These are phyloP conservation scores for Globisporangium perplexum DNA, from an alignment of 352 stramenopile species.

Conservation along the genomic window DNA sequence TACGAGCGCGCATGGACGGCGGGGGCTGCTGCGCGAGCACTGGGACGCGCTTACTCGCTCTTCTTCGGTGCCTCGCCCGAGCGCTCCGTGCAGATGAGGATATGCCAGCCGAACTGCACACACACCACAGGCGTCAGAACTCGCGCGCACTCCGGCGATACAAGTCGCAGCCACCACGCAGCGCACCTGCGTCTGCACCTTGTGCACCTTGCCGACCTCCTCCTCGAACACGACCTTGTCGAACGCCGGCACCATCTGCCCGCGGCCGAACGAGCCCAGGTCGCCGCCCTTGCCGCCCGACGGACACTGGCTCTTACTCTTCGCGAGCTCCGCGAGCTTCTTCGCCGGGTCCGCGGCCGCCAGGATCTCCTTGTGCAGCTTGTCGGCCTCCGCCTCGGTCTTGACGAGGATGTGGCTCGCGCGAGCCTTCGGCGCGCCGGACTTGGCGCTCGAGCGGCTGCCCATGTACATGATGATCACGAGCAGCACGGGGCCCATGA, in stretches of 20 bases:
- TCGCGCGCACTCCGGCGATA: background rate
- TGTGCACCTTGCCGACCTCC: conserved; percentile 66
- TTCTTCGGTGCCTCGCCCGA: background rate
- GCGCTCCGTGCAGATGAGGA: conserved; percentile 38
- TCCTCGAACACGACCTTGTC: conserved; percentile 69
- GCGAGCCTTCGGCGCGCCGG: conserved; percentile 32
- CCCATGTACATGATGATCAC: conserved; percentile 46
- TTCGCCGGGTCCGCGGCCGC: conserved; percentile 43
- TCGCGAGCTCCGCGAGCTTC: conserved; percentile 64
- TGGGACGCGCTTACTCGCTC: background rate
- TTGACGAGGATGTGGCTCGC: conserved; percentile 75
- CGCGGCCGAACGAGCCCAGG: conserved; percentile 61
- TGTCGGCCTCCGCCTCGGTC: conserved; percentile 56
- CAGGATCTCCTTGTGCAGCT: conserved; percentile 43
- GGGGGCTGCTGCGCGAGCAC: no score
- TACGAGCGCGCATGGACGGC: no score
- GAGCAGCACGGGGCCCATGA: conserved; percentile 43
- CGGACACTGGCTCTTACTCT: conserved; percentile 66
- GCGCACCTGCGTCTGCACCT: conserved; percentile 63
- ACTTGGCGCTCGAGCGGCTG: conserved; percentile 16
- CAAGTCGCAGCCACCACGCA: background rate
- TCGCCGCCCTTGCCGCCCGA: conserved; percentile 60
- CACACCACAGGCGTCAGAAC: background rate
- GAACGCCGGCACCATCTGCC: conserved; percentile 76
- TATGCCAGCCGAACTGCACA: conserved; percentile 47